phyloP scores from a whole-genome alignment of 495 filamentous ascomycete species.

The Podospora pseudoanserina region DNA sequence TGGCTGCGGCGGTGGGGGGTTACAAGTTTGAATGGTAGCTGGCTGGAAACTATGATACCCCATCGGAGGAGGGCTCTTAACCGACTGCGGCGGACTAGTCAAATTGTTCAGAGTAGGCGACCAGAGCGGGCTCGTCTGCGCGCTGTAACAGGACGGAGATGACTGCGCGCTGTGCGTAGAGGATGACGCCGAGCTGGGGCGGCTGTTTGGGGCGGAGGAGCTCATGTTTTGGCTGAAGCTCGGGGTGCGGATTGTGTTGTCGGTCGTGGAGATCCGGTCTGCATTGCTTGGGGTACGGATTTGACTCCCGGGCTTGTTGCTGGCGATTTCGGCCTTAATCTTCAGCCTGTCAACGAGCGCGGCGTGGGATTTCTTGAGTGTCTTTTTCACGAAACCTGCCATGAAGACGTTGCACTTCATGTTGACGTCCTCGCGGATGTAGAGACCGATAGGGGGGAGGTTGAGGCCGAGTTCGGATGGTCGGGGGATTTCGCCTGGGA shows the following conservation, averaged over 20 bases:
- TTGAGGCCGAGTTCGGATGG: constrained; percentile 59
- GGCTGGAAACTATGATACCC: not conserved
- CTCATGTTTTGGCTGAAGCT: not conserved
- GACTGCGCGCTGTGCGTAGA: constrained; percentile 6
- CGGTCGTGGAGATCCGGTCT: not conserved
- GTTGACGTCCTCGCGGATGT: constrained; percentile 71
- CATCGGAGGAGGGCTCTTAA: constrained; percentile 4
- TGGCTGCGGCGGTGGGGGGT: not conserved
- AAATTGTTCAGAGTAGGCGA: constrained; percentile 6
- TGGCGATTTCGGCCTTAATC: constrained; percentile 49
- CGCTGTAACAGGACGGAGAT: constrained; percentile 12
- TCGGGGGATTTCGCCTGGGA: constrained; percentile 59
- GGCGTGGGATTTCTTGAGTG: constrained; percentile 65
- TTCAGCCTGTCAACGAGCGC: constrained; percentile 63
- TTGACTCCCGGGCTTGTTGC: constrained; percentile 7
- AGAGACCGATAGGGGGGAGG: constrained; percentile 61
- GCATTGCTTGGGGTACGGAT: not conserved
- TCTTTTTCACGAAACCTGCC: constrained; percentile 69
- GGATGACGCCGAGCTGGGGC: constrained; percentile 7
- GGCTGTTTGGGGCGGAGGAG: constrained; percentile 8
- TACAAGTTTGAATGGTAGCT: not conserved
- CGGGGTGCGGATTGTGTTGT: not conserved
- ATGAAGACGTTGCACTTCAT: constrained; percentile 73
- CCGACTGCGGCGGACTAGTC: not conserved
- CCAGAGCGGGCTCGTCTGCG: constrained; percentile 10